Base-by-base conservation (phyloP, 2,329 filamentous ascomycete species). In the Phialophora macrospora region DNA sequence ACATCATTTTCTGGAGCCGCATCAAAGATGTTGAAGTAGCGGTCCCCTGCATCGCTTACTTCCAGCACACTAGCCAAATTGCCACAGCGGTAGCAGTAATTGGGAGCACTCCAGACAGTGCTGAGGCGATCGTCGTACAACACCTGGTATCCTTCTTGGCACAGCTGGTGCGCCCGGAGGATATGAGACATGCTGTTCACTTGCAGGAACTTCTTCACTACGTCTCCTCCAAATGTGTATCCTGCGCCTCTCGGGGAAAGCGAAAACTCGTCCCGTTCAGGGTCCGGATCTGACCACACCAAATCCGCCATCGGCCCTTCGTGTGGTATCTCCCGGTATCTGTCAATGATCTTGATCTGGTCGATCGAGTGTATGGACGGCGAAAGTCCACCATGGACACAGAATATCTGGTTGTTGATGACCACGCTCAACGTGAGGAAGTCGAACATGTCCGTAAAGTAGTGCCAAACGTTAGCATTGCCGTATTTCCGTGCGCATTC, bases 391-490 rank as follows among this genome's bases (percentile, higher is more conserved):
- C 95, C 95, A 78, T 99, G 95, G 6, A 99, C 95, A 78, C 95
- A 99, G 78, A 99, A 99, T 72, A 99, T 99, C 78, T 98, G 92
- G 78, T 99, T 91, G 77, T 98, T 96, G 77, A 99, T 99, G 70
- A 99, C 94, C 67, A 98, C 96, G 73, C 92, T 96, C 64, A 99
- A 83, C 7, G 94, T 98, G 70, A 99, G 84, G 78, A 96, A 99
- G 80, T 99, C 95, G 80, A 99, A 99, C 93, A 99, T 98, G 81
- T 99, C 95, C 71, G 95, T 99, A 77, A 99, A 99, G 78, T 98
- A 95, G 79, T 99, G 95, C 95, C 95, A 99, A 24, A 99, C 95
- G 74, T 95, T 97, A 70, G 95, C 93, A 76, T 97, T 98, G 77
- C 95, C 95, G 79, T 99, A 99, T 80, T 99, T 99, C 72, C 95